Evolutionary conservation across 163 green algal species (phyloP), one percentile per base, ranked within the genome.

Genomic region (Coccomyxa subellipsoidea): DNA sequence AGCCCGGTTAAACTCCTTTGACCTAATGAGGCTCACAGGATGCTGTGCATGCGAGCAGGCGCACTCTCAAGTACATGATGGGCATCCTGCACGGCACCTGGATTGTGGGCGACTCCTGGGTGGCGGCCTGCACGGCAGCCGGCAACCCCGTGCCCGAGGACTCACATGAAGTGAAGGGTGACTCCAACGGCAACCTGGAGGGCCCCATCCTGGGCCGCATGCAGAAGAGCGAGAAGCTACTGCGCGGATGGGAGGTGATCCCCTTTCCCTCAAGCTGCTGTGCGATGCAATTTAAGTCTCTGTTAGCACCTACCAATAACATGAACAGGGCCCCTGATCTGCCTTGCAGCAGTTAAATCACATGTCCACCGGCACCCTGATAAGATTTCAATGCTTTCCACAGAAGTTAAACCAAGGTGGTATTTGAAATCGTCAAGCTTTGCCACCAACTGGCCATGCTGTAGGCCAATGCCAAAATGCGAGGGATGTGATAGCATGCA

Each of bases 91-190:
- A 73, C 38, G 81, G 73, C 47, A 6, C 7, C 8, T 84, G 81
- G 81, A 38, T 84, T 29, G 54, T 84, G 54, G 34, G 29, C 18
- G 27, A 76, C 27, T 78, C 75, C 1, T 84, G 81, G 81, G 31
- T 81, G 54, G n/a, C 54, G 9, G 72, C 73, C 31, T 79, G 47
- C 54, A 10, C 59, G 40, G 29, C 71, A 2, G 54, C 47, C 34
- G 40, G 54, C 54, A 10, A 4, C 40, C 54, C 72, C 36, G 18
- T 83, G 21, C 10, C 2, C 4, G 81, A 84, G 35, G 76, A 84
- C 23, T 15, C 77, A 12, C 59, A 78, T 54, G 81, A 84, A 73
- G 81, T 84, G 53, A 4, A 7, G 10, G 25, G 39, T 9, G 76
- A 72, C n/a, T 31, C 40, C 7, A 32, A 35, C 7, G 39, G 39